These are phyloP conservation scores for Phaeodactylum tricornutum DNA, from an alignment of 108 stramenopile genomes.

Conservation along the genomic window DNA sequence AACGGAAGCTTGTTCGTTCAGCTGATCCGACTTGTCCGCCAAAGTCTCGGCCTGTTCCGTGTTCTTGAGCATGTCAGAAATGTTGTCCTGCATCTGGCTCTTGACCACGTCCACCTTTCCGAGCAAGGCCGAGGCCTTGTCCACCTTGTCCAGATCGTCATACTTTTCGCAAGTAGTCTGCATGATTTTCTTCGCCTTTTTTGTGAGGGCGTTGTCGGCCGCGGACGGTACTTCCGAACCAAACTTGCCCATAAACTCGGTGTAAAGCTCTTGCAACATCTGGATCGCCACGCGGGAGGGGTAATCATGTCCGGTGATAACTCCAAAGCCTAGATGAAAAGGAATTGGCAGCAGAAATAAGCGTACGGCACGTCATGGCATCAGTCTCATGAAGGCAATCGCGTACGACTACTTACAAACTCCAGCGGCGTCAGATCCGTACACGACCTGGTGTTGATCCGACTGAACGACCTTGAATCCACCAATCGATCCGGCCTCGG, in stretches of 20 bases:
- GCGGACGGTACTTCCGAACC: slow-evolving; percentile 60
- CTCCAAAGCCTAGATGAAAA: slow-evolving; percentile 55
- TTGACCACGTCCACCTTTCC: slow-evolving; percentile 80
- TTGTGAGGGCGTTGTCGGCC: slow-evolving; percentile 56
- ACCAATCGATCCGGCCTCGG: slow-evolving; percentile 50
- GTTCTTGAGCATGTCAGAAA: slow-evolving; percentile 79
- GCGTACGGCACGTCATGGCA: too few relatives aligned
- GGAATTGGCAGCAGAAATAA: too few relatives aligned
- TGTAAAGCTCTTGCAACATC: slow-evolving; percentile 68
- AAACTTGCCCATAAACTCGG: slow-evolving; percentile 51
- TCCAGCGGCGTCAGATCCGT: slow-evolving; percentile 76
- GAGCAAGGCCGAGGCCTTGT: slow-evolving; percentile 67
- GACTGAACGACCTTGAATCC: slow-evolving; percentile 86
- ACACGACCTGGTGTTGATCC: slow-evolving; percentile 81
- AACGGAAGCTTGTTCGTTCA: slow-evolving; percentile 84
- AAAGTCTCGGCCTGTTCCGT: slow-evolving; percentile 78
- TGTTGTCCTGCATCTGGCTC: slow-evolving; percentile 79
- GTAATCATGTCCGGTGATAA: slow-evolving; percentile 75
- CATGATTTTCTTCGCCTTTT: slow-evolving; percentile 66
- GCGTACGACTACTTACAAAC: slow-evolving; percentile 56
- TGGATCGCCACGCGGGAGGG: slow-evolving; percentile 76
- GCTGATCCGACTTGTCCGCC: slow-evolving; percentile 68
- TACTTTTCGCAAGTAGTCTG: slow-evolving; percentile 58
- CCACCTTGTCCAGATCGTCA: slow-evolving; percentile 76
- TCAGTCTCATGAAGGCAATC: background rate